These are phyloP conservation scores for Metschnikowia proteae DNA, from an alignment of 805 yeast genomes.

Conservation along the genomic window DNA sequence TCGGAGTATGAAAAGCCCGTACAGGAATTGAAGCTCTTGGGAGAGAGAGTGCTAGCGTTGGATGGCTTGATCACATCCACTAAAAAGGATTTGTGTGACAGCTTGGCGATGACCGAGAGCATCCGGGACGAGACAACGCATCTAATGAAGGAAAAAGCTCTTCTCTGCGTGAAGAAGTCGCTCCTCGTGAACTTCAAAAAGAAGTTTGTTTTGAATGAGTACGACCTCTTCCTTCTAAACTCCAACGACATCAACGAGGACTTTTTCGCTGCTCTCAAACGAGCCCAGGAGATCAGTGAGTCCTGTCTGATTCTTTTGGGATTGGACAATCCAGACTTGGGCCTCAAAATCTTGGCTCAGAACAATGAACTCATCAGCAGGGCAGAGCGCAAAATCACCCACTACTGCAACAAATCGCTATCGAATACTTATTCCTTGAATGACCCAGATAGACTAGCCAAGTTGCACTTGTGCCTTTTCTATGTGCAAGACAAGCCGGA, in stretches of 20 bases:
- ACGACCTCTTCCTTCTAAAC: constrained; percentile 60
- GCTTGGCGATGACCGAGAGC: constrained; percentile 20
- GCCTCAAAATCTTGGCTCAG: constrained; percentile 59
- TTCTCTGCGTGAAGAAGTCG: constrained; percentile 46
- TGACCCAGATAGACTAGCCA: constrained; percentile 22
- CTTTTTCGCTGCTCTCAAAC: constrained; percentile 57
- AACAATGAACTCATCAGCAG: constrained; percentile 48
- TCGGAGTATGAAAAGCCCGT: constrained; percentile 34
- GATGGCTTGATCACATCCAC: constrained; percentile 25
- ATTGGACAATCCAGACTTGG: constrained; percentile 62
- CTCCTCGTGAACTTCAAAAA: constrained; percentile 52
- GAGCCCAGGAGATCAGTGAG: constrained; percentile 60
- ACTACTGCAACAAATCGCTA: constrained; percentile 32
- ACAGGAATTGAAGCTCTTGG: constrained; percentile 20
- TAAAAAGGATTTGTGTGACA: constrained; percentile 36
- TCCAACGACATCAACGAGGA: constrained; percentile 46
- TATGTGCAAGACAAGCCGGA: constrained; percentile 39
- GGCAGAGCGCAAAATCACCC: constrained; percentile 28
- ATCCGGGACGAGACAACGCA: constrained; percentile 25
- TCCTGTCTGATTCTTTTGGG: constrained; percentile 70
- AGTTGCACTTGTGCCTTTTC: constrained; percentile 30
- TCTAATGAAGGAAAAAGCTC: constrained; percentile 28
- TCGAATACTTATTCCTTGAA: constrained; percentile 28
- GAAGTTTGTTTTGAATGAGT: constrained; percentile 64
- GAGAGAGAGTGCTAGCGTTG: constrained; percentile 12